Base-by-base conservation (phyloP, 345 rosid species). In the Camelina neglecta region DNA sequence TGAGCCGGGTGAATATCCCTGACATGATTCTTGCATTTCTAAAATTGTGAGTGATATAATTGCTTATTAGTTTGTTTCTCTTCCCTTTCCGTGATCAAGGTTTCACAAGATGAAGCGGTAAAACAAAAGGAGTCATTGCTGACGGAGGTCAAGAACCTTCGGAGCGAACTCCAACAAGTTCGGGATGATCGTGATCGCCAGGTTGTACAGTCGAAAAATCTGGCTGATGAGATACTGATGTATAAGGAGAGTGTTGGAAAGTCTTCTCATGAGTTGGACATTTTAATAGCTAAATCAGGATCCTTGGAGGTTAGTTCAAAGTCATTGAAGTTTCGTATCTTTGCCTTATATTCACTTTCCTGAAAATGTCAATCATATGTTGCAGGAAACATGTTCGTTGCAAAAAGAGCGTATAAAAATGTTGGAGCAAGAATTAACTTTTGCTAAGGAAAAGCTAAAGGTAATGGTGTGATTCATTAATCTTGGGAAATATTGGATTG, bases 161-260 rank as follows among this genome's bases (percentile, higher is more conserved):
- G 96, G 4, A 88, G 81, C n/a, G 98, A 95, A 63, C 81, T 95
- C 49, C 96, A 89, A 78, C 86, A 86, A 79, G 94, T 88, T 4
- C 84, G 97, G 58, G 94, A 89, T 61, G 99, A 95, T 72, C 93
- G 98, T 74, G 98, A 95, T 77, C 86, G 85, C 66, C 93, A 87
- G 20, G 80, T 83, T 12, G 71, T 57, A 11, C 90, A 82, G 65
- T 89, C 89, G 65, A 87, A 92, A 60, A 78, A 80, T 45, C 76
- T 90, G 60, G 79, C 86, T 12, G 83, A 84, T 60, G 98, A 92
- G 44, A 76, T 88, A 26, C 65, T 71, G 29, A 90, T 78, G 71
- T 84, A 81, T 47, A 82, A 86, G 78, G 99, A 92, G 85, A 85
- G 69, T 69, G 81, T 90, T 1, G 99, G 96, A 54, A 89, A 89